Percentiles rank a stretch among this genome's conserved stretches.
phyloP scores from a whole-genome alignment of 2,329 filamentous ascomycete genomes.

The Fusarium ramigenum region DNA sequence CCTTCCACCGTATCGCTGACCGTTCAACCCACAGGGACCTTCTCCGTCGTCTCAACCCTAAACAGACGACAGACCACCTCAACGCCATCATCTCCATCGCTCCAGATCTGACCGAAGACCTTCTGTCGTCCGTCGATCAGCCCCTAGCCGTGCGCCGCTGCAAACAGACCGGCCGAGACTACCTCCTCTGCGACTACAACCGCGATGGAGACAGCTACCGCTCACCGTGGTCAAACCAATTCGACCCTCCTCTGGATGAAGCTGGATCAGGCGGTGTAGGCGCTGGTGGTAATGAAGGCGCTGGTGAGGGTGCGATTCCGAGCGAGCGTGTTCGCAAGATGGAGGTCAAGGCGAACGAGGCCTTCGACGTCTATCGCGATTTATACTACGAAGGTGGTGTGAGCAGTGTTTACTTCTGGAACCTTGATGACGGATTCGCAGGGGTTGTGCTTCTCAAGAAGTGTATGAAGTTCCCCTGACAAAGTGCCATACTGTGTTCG shows the following conservation, averaged over 20 bases:
- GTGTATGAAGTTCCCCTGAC: slow-evolving; percentile 59
- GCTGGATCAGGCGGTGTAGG: slow-evolving; percentile 64
- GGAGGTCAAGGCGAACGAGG: slow-evolving; percentile 93
- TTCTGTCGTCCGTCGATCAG: slow-evolving; percentile 97
- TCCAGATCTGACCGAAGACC: slow-evolving; percentile 94
- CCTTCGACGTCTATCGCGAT: slow-evolving; percentile 96
- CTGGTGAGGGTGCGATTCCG: slow-evolving; percentile 83
- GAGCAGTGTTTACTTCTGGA: slow-evolving; percentile 97
- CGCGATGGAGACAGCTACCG: slow-evolving; percentile 98
- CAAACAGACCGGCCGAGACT: slow-evolving; percentile 89
- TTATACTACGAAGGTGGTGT: slow-evolving; percentile 97
- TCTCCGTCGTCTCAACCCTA: slow-evolving; percentile 95
- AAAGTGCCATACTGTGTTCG: background rate
- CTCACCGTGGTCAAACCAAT: slow-evolving; percentile 99
- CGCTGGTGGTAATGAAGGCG: slow-evolving; percentile 65
- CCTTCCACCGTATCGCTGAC: slow-evolving; percentile 17
- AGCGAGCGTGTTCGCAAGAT: slow-evolving; percentile 92
- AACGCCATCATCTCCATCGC: slow-evolving; percentile 87
- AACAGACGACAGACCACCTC: slow-evolving; percentile 88
- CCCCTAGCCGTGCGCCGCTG: slow-evolving; percentile 88
- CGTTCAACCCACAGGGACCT: slow-evolving; percentile 75
- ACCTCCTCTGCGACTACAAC: slow-evolving; percentile 99
- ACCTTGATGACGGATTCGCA: slow-evolving; percentile 96
- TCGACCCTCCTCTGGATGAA: slow-evolving; percentile 86
- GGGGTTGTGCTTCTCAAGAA: slow-evolving; percentile 97